Percentiles rank a stretch among this genome's conserved stretches.
Evolutionary conservation across 176 grass and related monocot species (phyloP).

Genomic region (Zoysia japonica): DNA sequence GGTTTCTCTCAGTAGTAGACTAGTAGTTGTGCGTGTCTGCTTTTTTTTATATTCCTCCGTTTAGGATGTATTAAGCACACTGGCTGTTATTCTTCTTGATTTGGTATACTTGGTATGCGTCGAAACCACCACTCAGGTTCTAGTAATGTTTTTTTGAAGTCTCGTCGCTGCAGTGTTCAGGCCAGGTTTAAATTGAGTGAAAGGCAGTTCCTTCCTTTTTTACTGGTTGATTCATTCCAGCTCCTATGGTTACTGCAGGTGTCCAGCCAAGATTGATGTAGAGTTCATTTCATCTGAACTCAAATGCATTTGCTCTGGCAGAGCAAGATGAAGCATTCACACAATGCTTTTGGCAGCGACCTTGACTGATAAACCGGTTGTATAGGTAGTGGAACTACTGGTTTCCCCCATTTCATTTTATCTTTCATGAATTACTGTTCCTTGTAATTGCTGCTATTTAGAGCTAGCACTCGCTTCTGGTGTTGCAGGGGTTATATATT

Average conservation of each 20-base stretch:
- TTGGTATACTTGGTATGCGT: background rate
- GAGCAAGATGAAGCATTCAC: slow-evolving; percentile 22
- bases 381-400: slow-evolving; percentile 18
- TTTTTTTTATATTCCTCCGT: background rate
- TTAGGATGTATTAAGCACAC: background rate
- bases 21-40: background rate
- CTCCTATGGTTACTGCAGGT: background rate
- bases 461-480: background rate
- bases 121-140: background rate
- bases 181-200: background rate
- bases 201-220: background rate
- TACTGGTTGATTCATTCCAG: background rate
- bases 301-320: background rate
- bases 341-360: background rate
- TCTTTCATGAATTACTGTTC: background rate
- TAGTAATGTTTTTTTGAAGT: background rate
- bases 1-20: background rate
- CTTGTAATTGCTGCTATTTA: slow-evolving; percentile 1
- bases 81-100: background rate
- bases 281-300: slow-evolving; percentile 17
- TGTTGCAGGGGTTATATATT: slow-evolving; percentile 26
- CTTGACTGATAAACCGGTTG: slow-evolving; percentile 26
- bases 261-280: background rate
- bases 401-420: background rate
- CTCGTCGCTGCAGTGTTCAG: background rate